Base-by-base conservation (phyloP, 257 asterid species). In the Vinca minor region DNA sequence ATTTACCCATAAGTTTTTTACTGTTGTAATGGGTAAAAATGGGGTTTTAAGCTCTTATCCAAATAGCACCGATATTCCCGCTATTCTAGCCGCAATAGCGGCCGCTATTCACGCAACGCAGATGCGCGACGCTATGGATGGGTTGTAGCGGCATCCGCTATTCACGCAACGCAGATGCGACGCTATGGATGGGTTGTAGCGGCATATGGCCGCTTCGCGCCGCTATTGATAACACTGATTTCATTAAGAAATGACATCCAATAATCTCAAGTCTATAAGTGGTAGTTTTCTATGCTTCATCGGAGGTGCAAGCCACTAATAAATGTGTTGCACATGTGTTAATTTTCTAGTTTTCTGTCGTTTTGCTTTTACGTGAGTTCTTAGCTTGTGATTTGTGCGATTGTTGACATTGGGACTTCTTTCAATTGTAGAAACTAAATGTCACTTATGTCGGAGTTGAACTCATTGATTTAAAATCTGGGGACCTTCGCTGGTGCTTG, bases 401-500 rank as follows among this genome's bases (percentile, higher is more conserved):
- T 17, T 1, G 18, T 12, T 47, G 32, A 31, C 72, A 55, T 38
- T 64, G 60, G 76, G 46, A 52, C 68, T 38, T 52, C 66, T 45
- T 70, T 77, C 31, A 15, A 17, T 28, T 79, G 76, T 89, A 93
- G 98, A 93, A 85, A 86, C 78, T 93, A 84, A 89, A 85, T 78
- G 79, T 93, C 71, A 93, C 98, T 21, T 85, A 81, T 72, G 85
- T 73, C 23, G 98, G 98, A 56, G 83, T 89, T 48, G 96, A 93
- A 77, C 86, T 93, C 76, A 79, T 83, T 74, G 97, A 89, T 66
- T 62, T 81, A 74, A 83, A 84, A 78, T 81, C 96, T 63, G 98
- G 98, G 68, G 97, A 93, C 71, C 87, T 85, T 70, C 91, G 84
- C 25, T 93, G 98, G 98, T 87, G 98, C 81, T 81, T 93, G 85